Evolutionary conservation across 2,329 filamentous ascomycete genomes (phyloP).

Genomic region (Pestalotiopsis sp.): DNA sequence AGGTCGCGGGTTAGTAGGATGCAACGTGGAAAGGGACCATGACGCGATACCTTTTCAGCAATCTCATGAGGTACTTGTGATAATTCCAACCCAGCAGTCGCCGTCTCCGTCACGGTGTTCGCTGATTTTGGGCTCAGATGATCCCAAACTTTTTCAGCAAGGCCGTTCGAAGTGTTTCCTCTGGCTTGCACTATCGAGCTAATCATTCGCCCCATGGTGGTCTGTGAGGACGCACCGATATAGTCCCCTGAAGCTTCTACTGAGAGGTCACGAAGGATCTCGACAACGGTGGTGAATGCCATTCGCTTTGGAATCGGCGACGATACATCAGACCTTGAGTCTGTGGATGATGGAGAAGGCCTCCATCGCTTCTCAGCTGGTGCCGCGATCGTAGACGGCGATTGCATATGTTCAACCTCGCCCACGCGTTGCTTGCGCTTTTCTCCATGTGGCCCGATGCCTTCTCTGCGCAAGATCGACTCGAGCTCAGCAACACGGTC

Average conservation of each 20-base stretch:
- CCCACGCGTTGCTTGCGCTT: constrained; percentile 2
- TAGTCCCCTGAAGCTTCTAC: constrained; percentile 23
- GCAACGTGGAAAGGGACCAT: background rate
- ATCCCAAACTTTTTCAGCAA: constrained; percentile 8
- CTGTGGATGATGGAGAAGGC: constrained; percentile 8
- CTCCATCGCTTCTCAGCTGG: background rate
- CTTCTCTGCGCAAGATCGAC: constrained; percentile 15
- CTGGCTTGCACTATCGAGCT: constrained; percentile 21
- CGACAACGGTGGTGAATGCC: constrained; percentile 16
- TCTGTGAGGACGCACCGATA: constrained; percentile 23
- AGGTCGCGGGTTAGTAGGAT: background rate
- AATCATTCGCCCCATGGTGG: constrained; percentile 24
- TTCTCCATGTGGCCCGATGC: constrained; percentile 6
- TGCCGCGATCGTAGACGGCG: background rate
- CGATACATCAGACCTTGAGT: background rate
- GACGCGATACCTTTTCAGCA: constrained; percentile 16
- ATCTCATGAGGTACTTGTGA: constrained; percentile 21
- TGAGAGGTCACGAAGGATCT: constrained; percentile 24
- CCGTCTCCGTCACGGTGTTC: constrained; percentile 1
- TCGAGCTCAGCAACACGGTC: constrained; percentile 21
- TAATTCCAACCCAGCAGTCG: constrained; percentile 13
- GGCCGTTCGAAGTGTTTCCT: constrained; percentile 10
- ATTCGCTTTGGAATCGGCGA: constrained; percentile 9
- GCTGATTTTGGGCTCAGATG: constrained; percentile 15
- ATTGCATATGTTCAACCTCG: background rate